Conservation (phyloP, 192 early-diverging fungal genomes). For the Dissophora ornata region DNA sequence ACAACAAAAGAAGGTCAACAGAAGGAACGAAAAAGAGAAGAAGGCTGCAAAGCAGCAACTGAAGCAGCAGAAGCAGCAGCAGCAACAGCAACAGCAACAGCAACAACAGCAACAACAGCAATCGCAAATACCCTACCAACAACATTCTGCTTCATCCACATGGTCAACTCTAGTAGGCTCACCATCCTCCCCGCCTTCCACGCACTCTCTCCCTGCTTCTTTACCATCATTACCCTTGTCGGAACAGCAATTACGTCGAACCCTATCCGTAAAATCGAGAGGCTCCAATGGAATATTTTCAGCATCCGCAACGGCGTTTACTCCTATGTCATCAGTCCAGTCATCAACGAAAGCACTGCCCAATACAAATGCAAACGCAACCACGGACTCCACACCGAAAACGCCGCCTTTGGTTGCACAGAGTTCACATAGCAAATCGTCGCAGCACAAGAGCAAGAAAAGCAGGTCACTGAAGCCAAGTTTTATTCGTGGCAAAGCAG, state of each 20-base stretch:
- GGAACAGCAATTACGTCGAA: too few species aligned
- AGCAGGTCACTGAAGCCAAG: conserved; percentile 5
- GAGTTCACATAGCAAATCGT: too few species aligned
- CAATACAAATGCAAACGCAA: too few species aligned
- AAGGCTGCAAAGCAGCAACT: conserved; percentile 14
- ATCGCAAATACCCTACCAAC: not conserved
- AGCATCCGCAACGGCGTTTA: not conserved
- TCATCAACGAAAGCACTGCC: too few species aligned
- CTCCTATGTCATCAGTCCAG: too few species aligned
- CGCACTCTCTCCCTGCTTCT: not conserved
- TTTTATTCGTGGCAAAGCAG: conserved; percentile 41
- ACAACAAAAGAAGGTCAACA: conserved; percentile 35
- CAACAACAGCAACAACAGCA: not conserved
- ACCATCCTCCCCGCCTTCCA: not conserved
- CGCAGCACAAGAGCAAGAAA: not conserved
- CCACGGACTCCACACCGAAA: too few species aligned
- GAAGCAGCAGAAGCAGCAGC: conserved; percentile 4
- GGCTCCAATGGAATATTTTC: too few species aligned
- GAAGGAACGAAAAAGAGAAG: conserved; percentile 5
- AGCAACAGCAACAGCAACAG: not conserved
- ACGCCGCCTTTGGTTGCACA: too few species aligned
- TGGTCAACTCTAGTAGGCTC: not conserved
- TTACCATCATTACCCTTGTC: too few species aligned
- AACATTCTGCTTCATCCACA: conserved; percentile 13
- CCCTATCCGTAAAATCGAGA: not conserved